Percentiles rank a stretch among this genome's conserved stretches.
phyloP scores from a whole-genome alignment of 495 filamentous ascomycete species.

The Xylaria flabelliformis region DNA sequence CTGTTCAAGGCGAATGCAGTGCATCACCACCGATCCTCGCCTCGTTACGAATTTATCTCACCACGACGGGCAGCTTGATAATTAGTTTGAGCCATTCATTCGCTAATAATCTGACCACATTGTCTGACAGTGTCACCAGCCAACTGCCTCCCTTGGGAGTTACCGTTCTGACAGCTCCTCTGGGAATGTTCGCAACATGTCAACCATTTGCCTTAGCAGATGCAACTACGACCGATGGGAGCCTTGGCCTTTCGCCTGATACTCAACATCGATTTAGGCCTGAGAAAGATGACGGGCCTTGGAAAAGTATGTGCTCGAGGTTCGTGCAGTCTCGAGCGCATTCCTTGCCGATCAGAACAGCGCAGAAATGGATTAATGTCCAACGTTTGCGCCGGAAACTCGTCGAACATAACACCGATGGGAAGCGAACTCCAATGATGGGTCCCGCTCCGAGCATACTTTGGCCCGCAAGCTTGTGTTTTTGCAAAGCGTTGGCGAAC shows the following conservation, averaged over 20 bases:
- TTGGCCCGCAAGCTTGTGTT: slow-evolving; percentile 61
- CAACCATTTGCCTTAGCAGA: slow-evolving; percentile 37
- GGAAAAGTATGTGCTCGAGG: slow-evolving; percentile 49
- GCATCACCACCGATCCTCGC: slow-evolving; percentile 44
- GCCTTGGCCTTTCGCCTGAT: slow-evolving; percentile 54
- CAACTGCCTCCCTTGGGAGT: slow-evolving; percentile 44
- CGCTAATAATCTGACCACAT: slow-evolving; percentile 45
- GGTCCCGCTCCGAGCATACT: slow-evolving; percentile 44
- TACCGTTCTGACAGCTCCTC: slow-evolving; percentile 52
- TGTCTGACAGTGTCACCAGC: slow-evolving; percentile 45
- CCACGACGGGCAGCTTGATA: slow-evolving; percentile 54
- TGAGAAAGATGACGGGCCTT: slow-evolving; percentile 48
- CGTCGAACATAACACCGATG: slow-evolving; percentile 49
- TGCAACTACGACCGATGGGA: slow-evolving; percentile 33
- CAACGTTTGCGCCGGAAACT: slow-evolving; percentile 45
- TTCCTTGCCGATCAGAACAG: slow-evolving; percentile 38
- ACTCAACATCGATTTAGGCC: slow-evolving; percentile 48
- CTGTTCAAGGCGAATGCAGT: slow-evolving; percentile 34
- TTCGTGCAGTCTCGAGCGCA: slow-evolving; percentile 52
- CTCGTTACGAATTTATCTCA: slow-evolving; percentile 55
- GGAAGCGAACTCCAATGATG: slow-evolving; percentile 47
- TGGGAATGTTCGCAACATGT: slow-evolving; percentile 54
- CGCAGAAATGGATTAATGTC: slow-evolving; percentile 36
- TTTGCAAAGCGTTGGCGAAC: slow-evolving; percentile 47
- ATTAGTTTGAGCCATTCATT: slow-evolving; percentile 51